Base-by-base conservation (phyloP, 2,329 filamentous ascomycete species). In the Sarocladiaceae sp. region DNA sequence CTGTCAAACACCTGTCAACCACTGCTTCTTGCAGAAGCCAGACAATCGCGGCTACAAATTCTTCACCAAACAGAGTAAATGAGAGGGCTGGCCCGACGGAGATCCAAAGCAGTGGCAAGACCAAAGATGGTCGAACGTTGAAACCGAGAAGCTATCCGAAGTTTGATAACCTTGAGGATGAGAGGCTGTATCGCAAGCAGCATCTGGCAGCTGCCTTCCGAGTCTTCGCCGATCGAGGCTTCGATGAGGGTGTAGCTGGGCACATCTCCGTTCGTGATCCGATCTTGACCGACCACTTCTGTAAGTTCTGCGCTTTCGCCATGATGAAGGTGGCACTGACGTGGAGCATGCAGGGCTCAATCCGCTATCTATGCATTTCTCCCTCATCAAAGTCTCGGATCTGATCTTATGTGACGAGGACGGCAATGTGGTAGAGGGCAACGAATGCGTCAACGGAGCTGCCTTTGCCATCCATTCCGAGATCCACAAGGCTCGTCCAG, bases 301-400 rank as follows among this genome's bases (percentile, higher is more conserved):
- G 63, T 48, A 12, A 20, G 63, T 62, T 59, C 46, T 25, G 25
- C 18, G 3, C 12, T n/a, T n/a, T n/a, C n/a, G n/a, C n/a, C n/a
- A n/a, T n/a, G n/a, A n/a, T n/a, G n/a, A n/a, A n/a, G n/a, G n/a
- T 13, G 12, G 4, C n/a, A 29, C 44, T 48, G 26, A 48, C 44
- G 3, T 8, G 15, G 13, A 20, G 15, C 20, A 25, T 22, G 2
- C 48, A 50, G 35, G 31, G 51, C 33, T 53, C 4, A 73, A 87
- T 81, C 67, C 83, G 71, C 33, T 87, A 0, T 82, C 79, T 4
- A 72, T 73, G n/a, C 83, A 87, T 62, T 88, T 87, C 59, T 83
- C 75, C 8, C 66, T 82, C 56, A 72, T 87, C 52, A 81, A 79
- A 57, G 81, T 82, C 1, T 76, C 73, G 2, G 83, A 87, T 62